Conservation (phyloP, 2,329 filamentous ascomycete species). For the Nigrospora sphaerica region DNA sequence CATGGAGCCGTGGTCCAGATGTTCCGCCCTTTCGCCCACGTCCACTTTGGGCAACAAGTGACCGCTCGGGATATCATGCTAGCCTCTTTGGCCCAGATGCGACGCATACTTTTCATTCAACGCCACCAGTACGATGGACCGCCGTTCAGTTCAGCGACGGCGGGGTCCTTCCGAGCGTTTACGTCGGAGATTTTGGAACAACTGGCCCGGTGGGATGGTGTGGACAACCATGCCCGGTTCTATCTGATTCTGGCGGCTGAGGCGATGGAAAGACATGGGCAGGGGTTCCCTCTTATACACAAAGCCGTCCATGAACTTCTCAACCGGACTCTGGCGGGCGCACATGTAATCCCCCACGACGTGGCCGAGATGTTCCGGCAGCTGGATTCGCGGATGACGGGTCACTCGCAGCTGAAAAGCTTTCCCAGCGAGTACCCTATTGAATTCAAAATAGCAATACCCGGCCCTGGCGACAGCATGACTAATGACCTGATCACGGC, state of each 20-base stretch:
- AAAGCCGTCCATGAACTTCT: neutral
- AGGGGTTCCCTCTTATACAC: neutral
- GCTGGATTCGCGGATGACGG: neutral
- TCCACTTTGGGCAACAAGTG: neutral
- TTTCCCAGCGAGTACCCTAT: neutral
- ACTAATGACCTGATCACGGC: neutral
- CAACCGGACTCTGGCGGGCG: neutral
- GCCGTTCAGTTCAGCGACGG: slow-evolving; percentile 1
- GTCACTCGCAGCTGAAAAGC: neutral
- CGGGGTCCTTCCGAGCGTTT: neutral
- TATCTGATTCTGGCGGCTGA: neutral
- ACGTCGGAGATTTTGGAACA: neutral
- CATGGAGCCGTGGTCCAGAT: slow-evolving; percentile 1
- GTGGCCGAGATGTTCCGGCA: neutral
- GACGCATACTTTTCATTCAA: neutral
- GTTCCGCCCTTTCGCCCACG: neutral
- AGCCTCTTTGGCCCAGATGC: slow-evolving; percentile 1
- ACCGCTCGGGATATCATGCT: neutral
- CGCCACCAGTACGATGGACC: slow-evolving; percentile 2
- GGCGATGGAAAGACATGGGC: slow-evolving; percentile 1
- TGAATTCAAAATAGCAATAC: neutral
- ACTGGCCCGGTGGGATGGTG: neutral
- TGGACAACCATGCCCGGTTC: neutral
- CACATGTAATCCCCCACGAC: neutral
- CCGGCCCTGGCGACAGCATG: neutral